These are phyloP conservation scores for Microsporum audouinii DNA, from an alignment of 2,329 filamentous ascomycete species.

Conservation along the genomic window DNA sequence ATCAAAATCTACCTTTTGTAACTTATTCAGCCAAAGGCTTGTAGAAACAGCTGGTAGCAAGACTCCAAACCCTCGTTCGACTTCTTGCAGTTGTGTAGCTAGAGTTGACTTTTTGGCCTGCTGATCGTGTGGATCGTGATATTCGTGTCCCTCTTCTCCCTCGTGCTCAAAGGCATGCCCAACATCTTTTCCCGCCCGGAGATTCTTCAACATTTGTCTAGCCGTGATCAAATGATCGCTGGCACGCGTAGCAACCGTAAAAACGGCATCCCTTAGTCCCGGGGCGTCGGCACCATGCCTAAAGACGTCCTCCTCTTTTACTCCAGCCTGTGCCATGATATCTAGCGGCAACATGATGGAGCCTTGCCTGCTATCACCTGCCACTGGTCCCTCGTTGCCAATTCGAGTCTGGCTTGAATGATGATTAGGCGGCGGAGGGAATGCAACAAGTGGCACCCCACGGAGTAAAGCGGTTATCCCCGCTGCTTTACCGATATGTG, in stretches of 20 bases:
- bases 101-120: constrained; percentile 27
- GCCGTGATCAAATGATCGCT: constrained; percentile 94
- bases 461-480: constrained; percentile 80
- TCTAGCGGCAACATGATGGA: constrained; percentile 74
- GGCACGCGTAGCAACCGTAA: constrained; percentile 80
- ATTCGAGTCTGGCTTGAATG: constrained; percentile 40
- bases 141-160: constrained; percentile 57
- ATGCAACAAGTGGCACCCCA: constrained; percentile 77
- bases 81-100: constrained; percentile 34
- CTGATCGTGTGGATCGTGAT: constrained; percentile 28
- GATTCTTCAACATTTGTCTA: constrained; percentile 74
- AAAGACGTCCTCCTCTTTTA: constrained; percentile 83
- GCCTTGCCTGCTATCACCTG: constrained; percentile 41
- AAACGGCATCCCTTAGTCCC: constrained; percentile 79
- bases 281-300: constrained; percentile 64
- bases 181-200: constrained; percentile 60
- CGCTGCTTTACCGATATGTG: constrained; percentile 86
- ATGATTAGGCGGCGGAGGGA: constrained; percentile 52
- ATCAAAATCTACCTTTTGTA: constrained; percentile 79
- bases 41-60: constrained; percentile 71
- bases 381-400: constrained; percentile 25
- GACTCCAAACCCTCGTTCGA: constrained; percentile 62
- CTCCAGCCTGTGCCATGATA: constrained; percentile 68
- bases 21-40: constrained; percentile 60
- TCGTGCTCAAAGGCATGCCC: constrained; percentile 85